Evolutionary conservation across 139 green algal species (phyloP).

Genomic region (Spirogloea muscicola): DNA sequence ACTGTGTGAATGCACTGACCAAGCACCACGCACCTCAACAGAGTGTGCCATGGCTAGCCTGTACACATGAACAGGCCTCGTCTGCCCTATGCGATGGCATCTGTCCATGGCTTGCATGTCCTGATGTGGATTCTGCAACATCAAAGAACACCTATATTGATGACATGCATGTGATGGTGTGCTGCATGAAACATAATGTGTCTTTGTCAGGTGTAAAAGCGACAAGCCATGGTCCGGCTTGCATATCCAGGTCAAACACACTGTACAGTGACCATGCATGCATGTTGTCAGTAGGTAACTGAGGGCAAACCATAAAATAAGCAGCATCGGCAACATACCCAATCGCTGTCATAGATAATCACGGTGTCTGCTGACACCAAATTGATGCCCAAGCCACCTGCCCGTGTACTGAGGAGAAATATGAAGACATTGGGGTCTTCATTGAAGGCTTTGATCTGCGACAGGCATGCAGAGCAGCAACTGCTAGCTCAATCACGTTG

Average conservation of each 20-base stretch:
- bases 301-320: too few relatives aligned
- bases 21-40: slow-evolving; percentile 77
- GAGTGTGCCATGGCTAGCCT: slow-evolving; percentile 82
- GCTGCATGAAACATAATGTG: too few relatives aligned
- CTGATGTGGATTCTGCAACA: slow-evolving; percentile 83
- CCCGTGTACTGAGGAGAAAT: slow-evolving; percentile 95
- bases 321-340: slow-evolving; percentile 25
- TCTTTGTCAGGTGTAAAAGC: too few relatives aligned
- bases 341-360: slow-evolving; percentile 70
- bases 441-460: slow-evolving; percentile 75
- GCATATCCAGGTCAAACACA: too few relatives aligned
- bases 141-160: too few relatives aligned
- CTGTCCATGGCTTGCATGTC: slow-evolving; percentile 95
- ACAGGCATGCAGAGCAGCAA: too few relatives aligned
- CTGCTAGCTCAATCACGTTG: too few relatives aligned
- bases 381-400: slow-evolving; percentile 92
- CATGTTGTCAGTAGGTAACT: too few relatives aligned
- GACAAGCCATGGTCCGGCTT: too few relatives aligned
- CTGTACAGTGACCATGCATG: too few relatives aligned
- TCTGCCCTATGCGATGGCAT: slow-evolving; percentile 94
- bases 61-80: slow-evolving; percentile 87
- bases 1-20: too few relatives aligned
- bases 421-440: slow-evolving; percentile 63
- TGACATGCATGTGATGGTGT: too few relatives aligned
- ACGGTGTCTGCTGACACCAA: slow-evolving; percentile 84